phyloP scores from a whole-genome alignment of 164 flowering plant species.

The Aristolochia contorta region DNA sequence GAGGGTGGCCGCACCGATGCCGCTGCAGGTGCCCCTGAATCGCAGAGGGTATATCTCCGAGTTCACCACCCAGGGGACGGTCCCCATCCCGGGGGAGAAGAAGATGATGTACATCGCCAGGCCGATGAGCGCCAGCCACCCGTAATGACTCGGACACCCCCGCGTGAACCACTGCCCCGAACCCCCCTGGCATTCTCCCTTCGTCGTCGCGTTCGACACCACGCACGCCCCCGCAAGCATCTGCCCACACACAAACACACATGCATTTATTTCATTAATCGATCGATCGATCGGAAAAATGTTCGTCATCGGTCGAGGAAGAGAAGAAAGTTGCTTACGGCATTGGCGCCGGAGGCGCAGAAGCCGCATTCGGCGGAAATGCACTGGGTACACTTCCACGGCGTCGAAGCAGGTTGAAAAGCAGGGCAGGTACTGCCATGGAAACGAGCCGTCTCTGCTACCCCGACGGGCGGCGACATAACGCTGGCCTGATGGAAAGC shows the following conservation, averaged over 20 bases:
- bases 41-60: conserved; percentile 68
- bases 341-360: conserved; percentile 33
- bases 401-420: conserved; percentile 16
- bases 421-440: conserved; percentile 30
- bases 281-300: no score
- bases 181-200: conserved; percentile 24
- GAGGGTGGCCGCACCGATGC: conserved; percentile 51
- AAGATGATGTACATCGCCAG: conserved; percentile 50
- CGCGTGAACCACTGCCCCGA: conserved; percentile 43
- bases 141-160: conserved; percentile 54
- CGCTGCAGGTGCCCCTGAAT: conserved; percentile 55
- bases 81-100: conserved; percentile 80
- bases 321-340: conserved; percentile 31
- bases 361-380: conserved; percentile 51
- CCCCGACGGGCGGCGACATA: conserved; percentile 34
- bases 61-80: conserved; percentile 65
- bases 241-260: conserved; percentile 16
- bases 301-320: no score
- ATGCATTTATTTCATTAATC: no score
- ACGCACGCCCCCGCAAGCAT: conserved; percentile 47
- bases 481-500: conserved; percentile 39
- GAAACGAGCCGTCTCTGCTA: conserved; percentile 21
- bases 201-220: conserved; percentile 23
- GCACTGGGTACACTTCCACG: conserved; percentile 59
- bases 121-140: conserved; percentile 49